Conservation (phyloP, 2,329 filamentous ascomycete genomes). For the Emmonsia crescens region DNA sequence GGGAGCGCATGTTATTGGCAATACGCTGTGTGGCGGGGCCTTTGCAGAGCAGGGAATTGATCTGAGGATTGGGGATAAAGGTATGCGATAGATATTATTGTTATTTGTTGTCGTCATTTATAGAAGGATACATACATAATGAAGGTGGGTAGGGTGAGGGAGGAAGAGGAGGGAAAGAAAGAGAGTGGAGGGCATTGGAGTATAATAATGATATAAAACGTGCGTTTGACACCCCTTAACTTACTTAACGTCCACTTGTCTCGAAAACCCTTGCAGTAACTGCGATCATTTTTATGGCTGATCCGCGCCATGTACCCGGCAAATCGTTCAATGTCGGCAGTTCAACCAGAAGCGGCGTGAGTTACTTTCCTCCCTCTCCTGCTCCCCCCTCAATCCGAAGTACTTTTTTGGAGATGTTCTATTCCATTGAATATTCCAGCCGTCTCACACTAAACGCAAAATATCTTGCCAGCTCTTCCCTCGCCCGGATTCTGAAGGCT, state of each 20-base stretch:
- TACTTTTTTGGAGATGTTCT: too few species aligned
- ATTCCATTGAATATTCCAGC: too few species aligned
- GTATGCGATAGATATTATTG: constrained; percentile 9
- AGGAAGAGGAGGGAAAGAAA: too few species aligned
- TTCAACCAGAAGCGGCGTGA: constrained; percentile 11
- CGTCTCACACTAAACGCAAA: background rate
- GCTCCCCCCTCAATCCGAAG: background rate
- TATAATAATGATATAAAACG: background rate
- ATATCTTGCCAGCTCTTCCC: constrained; percentile 7
- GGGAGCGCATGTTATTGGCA: constrained; percentile 21
- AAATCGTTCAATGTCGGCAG: constrained; percentile 16
- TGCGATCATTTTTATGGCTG: constrained; percentile 18
- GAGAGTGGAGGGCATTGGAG: too few species aligned
- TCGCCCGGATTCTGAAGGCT: background rate
- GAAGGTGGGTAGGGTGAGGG: background rate
- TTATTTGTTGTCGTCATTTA: background rate
- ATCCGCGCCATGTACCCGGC: constrained; percentile 15
- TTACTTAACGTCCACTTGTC: background rate
- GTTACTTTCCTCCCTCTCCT: background rate
- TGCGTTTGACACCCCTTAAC: background rate
- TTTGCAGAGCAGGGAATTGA: constrained; percentile 9
- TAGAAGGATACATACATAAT: background rate
- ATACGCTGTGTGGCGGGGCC: constrained; percentile 20
- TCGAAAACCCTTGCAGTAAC: constrained; percentile 5
- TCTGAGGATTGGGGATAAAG: constrained; percentile 9